Evolutionary conservation across 139 green algal genomes (phyloP), one percentile per base, ranked within the genome.

Genomic region (Auxenochlorella pyrenoidosa): DNA sequence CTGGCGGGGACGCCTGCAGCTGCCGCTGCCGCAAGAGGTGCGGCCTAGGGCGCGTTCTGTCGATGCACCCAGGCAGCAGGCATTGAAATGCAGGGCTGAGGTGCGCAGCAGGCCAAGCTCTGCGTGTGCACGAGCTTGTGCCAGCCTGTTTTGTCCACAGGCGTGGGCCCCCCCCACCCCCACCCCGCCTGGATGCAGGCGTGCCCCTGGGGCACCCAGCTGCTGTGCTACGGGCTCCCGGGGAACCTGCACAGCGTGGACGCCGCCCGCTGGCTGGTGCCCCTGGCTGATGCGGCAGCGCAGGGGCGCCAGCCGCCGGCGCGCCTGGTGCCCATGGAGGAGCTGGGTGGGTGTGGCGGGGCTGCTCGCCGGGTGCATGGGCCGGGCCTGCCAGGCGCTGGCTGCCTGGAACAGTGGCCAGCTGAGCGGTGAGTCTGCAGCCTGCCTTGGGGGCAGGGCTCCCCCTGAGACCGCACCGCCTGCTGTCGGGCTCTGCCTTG

Each of bases 201-300:
- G 24, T 47, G 19, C 47, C 19, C 32, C 40, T 85, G 72, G 22
- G 21, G 24, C 12, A 63, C 80, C 24, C 2, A 18, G 10, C 41
- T 85, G 63, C n/a, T 30, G 10, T 75, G 80, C 80, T 85, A 43
- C 26, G 38, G 15, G 38, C 43, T 85, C 10, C 80, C 80, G 1
- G 63, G 80, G 26, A 85, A 85, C 40, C 40, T 63, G 2, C 40
- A 44, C 13, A 63, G 80, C 80, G 63, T 0, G 6, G 40, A 47
- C 0, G 80, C 80, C 5, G 80, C 63, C 1, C 28, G 15, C 0
- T 19, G 26, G 24, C 59, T 85, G 2, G 40, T 70, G 38, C 40
- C 63, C 21, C 80, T 85, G 63, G 40, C 63, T 18, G 22, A 40
- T 26, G 80, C 60, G 1, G 63, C 63, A 21, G 30, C 38, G 5